phyloP scores from a whole-genome alignment of 2,329 filamentous ascomycete species.

The Penicillium occitanis region DNA sequence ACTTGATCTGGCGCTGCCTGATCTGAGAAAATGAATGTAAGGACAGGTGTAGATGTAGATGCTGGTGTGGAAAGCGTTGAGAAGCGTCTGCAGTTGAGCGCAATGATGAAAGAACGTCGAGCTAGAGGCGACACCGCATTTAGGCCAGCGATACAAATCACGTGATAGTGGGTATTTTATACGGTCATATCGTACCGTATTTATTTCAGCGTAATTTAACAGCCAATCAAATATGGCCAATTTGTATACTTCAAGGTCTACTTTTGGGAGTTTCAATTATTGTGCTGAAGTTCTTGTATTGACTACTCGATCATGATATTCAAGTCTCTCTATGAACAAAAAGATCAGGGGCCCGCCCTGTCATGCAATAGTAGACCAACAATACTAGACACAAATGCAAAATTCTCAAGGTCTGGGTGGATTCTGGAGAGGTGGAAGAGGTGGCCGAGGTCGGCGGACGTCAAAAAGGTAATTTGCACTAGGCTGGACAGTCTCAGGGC shows the following conservation, averaged over 20 bases:
- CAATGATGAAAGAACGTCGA: not conserved
- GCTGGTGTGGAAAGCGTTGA: not conserved
- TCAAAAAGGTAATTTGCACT: slow-evolving; percentile 14
- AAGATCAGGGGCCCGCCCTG: not conserved
- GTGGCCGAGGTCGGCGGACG: not conserved
- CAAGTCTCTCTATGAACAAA: not conserved
- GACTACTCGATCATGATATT: not conserved
- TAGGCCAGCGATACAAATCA: not conserved
- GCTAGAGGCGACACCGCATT: not conserved
- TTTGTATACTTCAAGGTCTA: not conserved
- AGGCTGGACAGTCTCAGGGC: not conserved
- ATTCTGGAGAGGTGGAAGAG: slow-evolving; percentile 10
- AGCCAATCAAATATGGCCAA: not conserved
- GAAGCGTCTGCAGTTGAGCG: not conserved
- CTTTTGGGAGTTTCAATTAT: not conserved
- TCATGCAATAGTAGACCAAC: not conserved
- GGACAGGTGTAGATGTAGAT: not conserved
- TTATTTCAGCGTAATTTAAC: not conserved
- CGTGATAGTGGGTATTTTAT: not conserved
- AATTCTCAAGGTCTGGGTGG: slow-evolving; percentile 6
- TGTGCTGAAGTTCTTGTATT: not conserved
- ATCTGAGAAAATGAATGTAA: too few species aligned
- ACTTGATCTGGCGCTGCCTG: not conserved
- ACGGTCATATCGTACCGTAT: not conserved
- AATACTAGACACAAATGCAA: not conserved